Evolutionary conservation across 345 rosid species (phyloP).

Genomic region (Citrus inodora): DNA sequence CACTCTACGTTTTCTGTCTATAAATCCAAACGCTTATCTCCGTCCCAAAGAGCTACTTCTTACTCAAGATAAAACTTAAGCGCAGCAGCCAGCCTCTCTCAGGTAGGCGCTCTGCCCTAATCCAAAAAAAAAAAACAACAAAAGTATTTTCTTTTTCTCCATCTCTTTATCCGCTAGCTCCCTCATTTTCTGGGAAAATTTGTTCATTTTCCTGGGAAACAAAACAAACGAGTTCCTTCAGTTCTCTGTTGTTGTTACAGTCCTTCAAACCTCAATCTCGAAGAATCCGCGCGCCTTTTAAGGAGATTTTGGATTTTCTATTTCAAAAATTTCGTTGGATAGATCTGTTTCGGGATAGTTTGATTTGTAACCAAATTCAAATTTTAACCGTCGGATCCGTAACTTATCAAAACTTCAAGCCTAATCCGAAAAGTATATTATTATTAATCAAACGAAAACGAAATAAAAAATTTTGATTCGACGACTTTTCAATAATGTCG

Average conservation of each 20-base stretch:
- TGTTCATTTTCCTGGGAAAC: not conserved
- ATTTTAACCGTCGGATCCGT: constrained; percentile 5
- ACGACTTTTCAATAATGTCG: constrained; percentile 43
- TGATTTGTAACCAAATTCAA: not conserved
- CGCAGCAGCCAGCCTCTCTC: not conserved
- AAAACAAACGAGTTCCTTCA: too few species aligned
- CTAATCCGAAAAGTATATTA: not conserved
- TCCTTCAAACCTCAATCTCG: constrained; percentile 30
- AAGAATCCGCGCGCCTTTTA: constrained; percentile 24
- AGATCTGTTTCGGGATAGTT: constrained; percentile 8
- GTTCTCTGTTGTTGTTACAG: not conserved
- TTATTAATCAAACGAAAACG: not conserved
- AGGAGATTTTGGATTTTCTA: not conserved
- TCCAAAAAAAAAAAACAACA: not conserved
- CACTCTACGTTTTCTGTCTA: constrained; percentile 22
- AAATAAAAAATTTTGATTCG: not conserved
- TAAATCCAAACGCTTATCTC: constrained; percentile 13
- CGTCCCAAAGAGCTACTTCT: not conserved
- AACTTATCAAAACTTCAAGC: not conserved
- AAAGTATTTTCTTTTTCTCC: too few species aligned
- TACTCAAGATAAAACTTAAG: not conserved
- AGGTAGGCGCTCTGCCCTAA: constrained; percentile 11
- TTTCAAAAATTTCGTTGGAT: not conserved
- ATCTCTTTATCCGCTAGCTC: too few species aligned
- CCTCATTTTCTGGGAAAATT: not conserved